Conservation (phyloP, 768 basidiomycete species). For the Postia placenta region DNA sequence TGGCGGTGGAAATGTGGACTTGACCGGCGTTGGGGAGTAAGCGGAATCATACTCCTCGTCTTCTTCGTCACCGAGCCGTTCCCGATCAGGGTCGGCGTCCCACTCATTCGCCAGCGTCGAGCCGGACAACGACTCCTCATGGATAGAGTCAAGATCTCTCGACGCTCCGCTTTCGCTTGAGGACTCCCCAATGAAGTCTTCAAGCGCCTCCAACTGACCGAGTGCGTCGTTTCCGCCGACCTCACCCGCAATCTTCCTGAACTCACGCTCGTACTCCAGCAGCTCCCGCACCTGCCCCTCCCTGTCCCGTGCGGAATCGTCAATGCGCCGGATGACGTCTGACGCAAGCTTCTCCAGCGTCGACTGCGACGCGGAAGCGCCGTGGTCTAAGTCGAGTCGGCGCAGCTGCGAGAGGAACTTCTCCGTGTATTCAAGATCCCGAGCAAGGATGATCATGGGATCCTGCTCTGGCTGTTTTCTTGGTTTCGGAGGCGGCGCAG, state of each 20-base stretch:
- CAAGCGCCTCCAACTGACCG: slow-evolving; percentile 60
- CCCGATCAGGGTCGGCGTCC: slow-evolving; percentile 44
- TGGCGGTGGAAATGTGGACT: slow-evolving; percentile 51
- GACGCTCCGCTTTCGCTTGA: slow-evolving; percentile 21
- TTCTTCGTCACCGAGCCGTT: slow-evolving; percentile 36
- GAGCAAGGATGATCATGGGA: slow-evolving; percentile 66
- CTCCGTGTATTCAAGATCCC: slow-evolving; percentile 72
- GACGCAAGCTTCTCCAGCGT: slow-evolving; percentile 65
- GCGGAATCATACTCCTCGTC: slow-evolving; percentile 38
- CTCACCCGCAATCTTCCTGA: slow-evolving; percentile 70
- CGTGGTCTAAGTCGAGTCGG: slow-evolving; percentile 53
- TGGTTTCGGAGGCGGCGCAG: slow-evolving; percentile 23
- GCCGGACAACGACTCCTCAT: slow-evolving; percentile 23
- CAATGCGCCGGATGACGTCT: slow-evolving; percentile 70
- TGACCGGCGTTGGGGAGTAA: slow-evolving; percentile 41
- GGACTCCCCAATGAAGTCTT: slow-evolving; percentile 37
- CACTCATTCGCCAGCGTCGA: slow-evolving; percentile 37
- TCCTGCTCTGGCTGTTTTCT: slow-evolving; percentile 36
- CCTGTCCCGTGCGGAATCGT: slow-evolving; percentile 69
- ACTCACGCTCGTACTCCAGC: slow-evolving; percentile 72
- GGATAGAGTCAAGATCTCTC: slow-evolving; percentile 19
- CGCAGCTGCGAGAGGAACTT: slow-evolving; percentile 71
- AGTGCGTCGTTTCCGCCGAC: slow-evolving; percentile 73
- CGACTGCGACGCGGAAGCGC: slow-evolving; percentile 22
- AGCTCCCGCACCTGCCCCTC: slow-evolving; percentile 79